These are phyloP conservation scores for Thermomucor indicae-seudaticae DNA, from an alignment of 371 early-diverging fungal species.

Conservation along the genomic window DNA sequence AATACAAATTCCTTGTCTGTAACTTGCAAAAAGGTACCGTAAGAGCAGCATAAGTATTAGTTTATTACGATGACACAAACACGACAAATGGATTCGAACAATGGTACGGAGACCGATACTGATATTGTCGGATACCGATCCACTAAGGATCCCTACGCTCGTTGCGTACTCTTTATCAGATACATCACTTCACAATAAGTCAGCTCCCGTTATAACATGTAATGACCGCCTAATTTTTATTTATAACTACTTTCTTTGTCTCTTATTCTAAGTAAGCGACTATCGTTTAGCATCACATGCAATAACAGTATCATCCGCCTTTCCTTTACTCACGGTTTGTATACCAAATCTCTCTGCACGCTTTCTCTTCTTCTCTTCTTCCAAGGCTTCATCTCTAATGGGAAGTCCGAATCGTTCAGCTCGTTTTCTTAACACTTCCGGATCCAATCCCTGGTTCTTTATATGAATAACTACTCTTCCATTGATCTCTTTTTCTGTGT, in stretches of 20 bases:
- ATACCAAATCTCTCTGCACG: constrained; percentile 55
- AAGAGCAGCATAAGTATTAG: neutral
- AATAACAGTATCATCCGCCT: neutral
- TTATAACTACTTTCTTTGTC: neutral
- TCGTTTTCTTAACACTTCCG: constrained; percentile 46
- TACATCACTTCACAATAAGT: too few species aligned
- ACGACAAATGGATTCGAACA: neutral
- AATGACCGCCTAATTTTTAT: too few species aligned
- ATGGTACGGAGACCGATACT: too few species aligned
- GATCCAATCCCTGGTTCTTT: constrained; percentile 24
- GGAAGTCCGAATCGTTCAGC: constrained; percentile 48
- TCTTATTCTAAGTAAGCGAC: neutral
- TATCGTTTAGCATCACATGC: neutral
- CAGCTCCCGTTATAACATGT: too few species aligned
- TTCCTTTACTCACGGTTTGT: constrained; percentile 15
- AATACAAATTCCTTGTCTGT: too few species aligned
- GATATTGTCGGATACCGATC: too few species aligned
- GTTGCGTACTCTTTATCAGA: too few species aligned
- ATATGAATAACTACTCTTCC: neutral
- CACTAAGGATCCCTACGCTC: too few species aligned
- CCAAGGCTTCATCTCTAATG: constrained; percentile 33
- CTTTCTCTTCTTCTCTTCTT: constrained; percentile 66
- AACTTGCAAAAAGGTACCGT: neutral
- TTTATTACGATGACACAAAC: neutral
- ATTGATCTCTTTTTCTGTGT: neutral